These are phyloP conservation scores for Tieghemostelium lacteum DNA, from an alignment of 78 protist species.

Conservation along the genomic window DNA sequence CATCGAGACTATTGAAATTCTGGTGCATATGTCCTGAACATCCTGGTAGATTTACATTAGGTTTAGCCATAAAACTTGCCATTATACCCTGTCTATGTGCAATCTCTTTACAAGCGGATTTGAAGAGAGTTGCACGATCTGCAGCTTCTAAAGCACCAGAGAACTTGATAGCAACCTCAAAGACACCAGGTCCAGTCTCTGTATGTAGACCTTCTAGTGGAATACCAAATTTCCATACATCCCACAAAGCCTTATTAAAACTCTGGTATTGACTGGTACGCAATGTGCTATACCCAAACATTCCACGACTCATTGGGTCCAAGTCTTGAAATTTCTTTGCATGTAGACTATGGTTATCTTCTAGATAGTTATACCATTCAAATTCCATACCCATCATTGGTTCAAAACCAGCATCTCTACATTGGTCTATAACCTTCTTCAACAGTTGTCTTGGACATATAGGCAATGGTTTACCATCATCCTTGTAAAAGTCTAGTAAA, in stretches of 20 bases:
- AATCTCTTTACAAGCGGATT: constrained; percentile 56
- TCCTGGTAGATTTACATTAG: constrained; percentile 63
- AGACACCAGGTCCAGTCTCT: constrained; percentile 86
- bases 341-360: constrained; percentile 22
- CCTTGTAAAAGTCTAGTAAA: constrained; percentile 47
- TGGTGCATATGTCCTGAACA: constrained; percentile 82
- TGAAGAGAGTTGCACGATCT: constrained; percentile 80
- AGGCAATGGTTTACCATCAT: constrained; percentile 23
- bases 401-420: constrained; percentile 7
- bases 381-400: constrained; percentile 79
- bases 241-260: constrained; percentile 25
- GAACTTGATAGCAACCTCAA: constrained; percentile 76
- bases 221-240: constrained; percentile 45
- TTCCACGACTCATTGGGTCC: constrained; percentile 63
- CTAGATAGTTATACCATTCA: constrained; percentile 78
- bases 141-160: constrained; percentile 59
- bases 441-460: constrained; percentile 72
- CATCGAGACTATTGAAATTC: constrained; percentile 30
- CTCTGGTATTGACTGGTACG: constrained; percentile 33
- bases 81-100: constrained; percentile 53
- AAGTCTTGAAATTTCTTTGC: constrained; percentile 26
- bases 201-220: constrained; percentile 83
- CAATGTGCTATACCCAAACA: constrained; percentile 78
- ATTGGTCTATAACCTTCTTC: constrained; percentile 59
- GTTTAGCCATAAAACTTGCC: constrained; percentile 80